A percentile compares a stretch with the other conserved stretches of the same genome.
These are phyloP conservation scores for Astrothelium subdiscretum DNA, from an alignment of 495 filamentous ascomycete genomes.

Conservation along the genomic window DNA sequence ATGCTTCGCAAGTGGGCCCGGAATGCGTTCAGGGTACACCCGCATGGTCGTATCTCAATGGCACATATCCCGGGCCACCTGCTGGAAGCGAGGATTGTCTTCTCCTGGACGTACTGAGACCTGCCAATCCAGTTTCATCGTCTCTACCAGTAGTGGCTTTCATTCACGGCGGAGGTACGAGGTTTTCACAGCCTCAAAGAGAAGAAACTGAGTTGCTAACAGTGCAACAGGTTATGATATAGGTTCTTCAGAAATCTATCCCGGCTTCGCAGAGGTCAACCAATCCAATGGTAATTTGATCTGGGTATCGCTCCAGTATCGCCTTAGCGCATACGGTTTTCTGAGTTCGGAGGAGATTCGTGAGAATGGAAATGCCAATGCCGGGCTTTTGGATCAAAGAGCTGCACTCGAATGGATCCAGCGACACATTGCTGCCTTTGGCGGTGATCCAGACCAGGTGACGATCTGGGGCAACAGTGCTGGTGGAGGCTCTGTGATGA, in stretches of 20 bases:
- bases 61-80: slow-evolving; percentile 1
- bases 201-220: neutral
- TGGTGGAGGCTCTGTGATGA: slow-evolving; percentile 15
- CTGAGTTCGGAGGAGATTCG: slow-evolving; percentile 20
- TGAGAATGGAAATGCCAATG: slow-evolving; percentile 25
- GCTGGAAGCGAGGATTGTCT: slow-evolving; percentile 19
- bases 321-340: slow-evolving; percentile 27
- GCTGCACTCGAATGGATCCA: slow-evolving; percentile 28
- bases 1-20: slow-evolving; percentile 13
- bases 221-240: neutral
- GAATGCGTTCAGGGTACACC: slow-evolving; percentile 18
- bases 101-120: slow-evolving; percentile 16
- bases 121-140: slow-evolving; percentile 5
- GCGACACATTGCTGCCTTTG: slow-evolving; percentile 16
- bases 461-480: slow-evolving; percentile 26
- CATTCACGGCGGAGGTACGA: slow-evolving; percentile 17
- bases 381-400: slow-evolving; percentile 28
- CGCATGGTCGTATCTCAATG: slow-evolving; percentile 10
- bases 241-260: slow-evolving; percentile 7
- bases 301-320: slow-evolving; percentile 27
- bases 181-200: neutral
- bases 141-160: slow-evolving; percentile 16
- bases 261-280: slow-evolving; percentile 16
- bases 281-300: slow-evolving; percentile 19
- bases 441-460: slow-evolving; percentile 19